Base-by-base conservation (phyloP, 1,284 basidiomycete species). In the Irpex sp. region DNA sequence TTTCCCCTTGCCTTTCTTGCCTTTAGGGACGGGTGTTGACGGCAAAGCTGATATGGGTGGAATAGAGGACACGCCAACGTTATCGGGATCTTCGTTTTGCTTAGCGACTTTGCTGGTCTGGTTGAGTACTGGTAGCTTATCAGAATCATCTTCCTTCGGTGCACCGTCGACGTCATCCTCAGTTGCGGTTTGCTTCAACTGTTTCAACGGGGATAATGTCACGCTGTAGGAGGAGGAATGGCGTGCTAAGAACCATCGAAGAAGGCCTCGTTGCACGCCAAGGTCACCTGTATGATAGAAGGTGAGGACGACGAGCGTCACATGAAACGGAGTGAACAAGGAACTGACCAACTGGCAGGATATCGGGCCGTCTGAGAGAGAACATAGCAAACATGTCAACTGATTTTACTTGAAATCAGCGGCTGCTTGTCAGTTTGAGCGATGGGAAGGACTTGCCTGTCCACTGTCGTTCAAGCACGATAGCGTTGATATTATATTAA, bases 361-460 rank as follows among this genome's bases (percentile, higher is more conserved):
- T 89, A 74, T 96, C 87, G 0, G 91, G 91, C 5, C 93, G 86
- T 4, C 92, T 83, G 21, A 94, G 80, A 1, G 92, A 91, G 76
- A 96, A 96, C 64, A 96, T 92, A 9, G 92, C 85, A 72, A 96
- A 96, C 94, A 96, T 95, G 72, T 94, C 87, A 13, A 94, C 91
- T 81, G 75, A 13, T 47, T 15, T 6, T 11, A 38, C 13, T 51
- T 54, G 57, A 13, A 49, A 15, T 57, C 49, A 21, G 57, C 26
- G 17, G 15, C 15, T 17, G 17, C 2, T 36, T 36, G 13, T 48
- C 34, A 26, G 19, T 15, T 9, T 13, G 13, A 36, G 49, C 38
- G 6, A 51, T 5, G 11, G 7, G 15, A 47, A 34, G 5, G n/a
- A 62, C 70, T 52, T 57, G 78, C 77, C 77, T 26, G 77, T 79